Evolutionary conservation across 805 yeast species (phyloP), one percentile per base, ranked within the genome.

Genomic region (Cyberlindnera maclurae): DNA sequence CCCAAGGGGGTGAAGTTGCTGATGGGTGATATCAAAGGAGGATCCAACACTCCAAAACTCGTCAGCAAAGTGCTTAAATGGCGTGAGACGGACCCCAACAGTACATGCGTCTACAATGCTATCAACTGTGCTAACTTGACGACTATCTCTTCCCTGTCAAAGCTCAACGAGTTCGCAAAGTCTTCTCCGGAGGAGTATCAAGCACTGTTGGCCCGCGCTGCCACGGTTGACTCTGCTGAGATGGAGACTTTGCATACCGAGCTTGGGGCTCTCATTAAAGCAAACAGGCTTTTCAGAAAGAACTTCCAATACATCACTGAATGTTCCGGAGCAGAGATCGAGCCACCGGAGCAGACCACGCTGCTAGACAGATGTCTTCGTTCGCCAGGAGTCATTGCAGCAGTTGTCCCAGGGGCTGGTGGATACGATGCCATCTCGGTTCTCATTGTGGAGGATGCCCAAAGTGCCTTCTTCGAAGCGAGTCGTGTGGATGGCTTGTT

Each of bases 371-470:
- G 64, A 13, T 77, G 83, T 41, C 57, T 69, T 30, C 47, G 59
- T 8, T 54, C 85, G 15, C 65, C 65, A 0, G 98, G 98, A 12
- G 93, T 87, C 24, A 50, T 90, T 15, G 95, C 96, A 0, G 97
- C 96, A n/a, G 89, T 93, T 26, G 95, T 93, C 4, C 98, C 98
- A 0, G 98, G 98, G 2, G 98, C 98, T 0, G 98, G 98, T 20
- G 98, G 98, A 0, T 83, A 79, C 55, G 98, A 93, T 64, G 98
- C 98, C 1, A 75, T 93, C 15, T 75, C 94, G 40, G 52, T 90
- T 20, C 59, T 93, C 20, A 80, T 82, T 3, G 67, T 73, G 2
- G 75, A 71, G 20, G 52, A 59, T 1, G 57, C 73, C 3, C 56
- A 73, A 3, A 58, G 51, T 3, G 43, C 49, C 10, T 64, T 77